Conservation (phyloP, 129 eudicot species). For the Lonicera japonica region DNA sequence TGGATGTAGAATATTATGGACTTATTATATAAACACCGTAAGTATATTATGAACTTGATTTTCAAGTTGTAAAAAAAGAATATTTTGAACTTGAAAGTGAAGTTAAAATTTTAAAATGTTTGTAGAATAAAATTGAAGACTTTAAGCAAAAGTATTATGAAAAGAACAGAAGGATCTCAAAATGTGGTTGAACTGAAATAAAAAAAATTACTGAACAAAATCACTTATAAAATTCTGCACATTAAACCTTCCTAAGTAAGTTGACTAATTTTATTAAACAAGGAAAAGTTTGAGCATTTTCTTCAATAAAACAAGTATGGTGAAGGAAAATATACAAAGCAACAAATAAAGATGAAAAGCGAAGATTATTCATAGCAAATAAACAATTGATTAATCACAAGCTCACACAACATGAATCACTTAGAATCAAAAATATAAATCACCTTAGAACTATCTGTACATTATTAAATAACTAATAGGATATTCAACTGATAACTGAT, state of each 20-base stretch:
- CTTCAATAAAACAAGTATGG: neutral
- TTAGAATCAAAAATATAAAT: too few relatives aligned
- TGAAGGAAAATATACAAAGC: neutral
- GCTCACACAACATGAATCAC: neutral
- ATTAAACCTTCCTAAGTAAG: too few relatives aligned
- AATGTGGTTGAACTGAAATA: neutral
- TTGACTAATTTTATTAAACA: too few relatives aligned
- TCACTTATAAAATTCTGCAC: too few relatives aligned
- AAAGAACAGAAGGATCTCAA: neutral
- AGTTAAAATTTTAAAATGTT: conserved; percentile 3
- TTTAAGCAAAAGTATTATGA: too few relatives aligned
- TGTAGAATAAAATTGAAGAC: neutral
- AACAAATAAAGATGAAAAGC: neutral
- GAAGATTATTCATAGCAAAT: neutral
- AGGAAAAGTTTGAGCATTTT: neutral
- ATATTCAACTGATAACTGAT: neutral
- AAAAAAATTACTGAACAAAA: too few relatives aligned
- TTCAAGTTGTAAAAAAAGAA: too few relatives aligned
- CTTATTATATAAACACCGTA: too few relatives aligned
- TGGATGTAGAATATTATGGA: too few relatives aligned
- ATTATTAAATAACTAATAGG: neutral
- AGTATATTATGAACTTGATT: too few relatives aligned
- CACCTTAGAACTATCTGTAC: too few relatives aligned
- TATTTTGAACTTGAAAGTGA: neutral
- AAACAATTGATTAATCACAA: neutral